Evolutionary conservation across 768 basidiomycete species (phyloP), one percentile per base, ranked within the genome.

Genomic region (Suillus occidentalis): DNA sequence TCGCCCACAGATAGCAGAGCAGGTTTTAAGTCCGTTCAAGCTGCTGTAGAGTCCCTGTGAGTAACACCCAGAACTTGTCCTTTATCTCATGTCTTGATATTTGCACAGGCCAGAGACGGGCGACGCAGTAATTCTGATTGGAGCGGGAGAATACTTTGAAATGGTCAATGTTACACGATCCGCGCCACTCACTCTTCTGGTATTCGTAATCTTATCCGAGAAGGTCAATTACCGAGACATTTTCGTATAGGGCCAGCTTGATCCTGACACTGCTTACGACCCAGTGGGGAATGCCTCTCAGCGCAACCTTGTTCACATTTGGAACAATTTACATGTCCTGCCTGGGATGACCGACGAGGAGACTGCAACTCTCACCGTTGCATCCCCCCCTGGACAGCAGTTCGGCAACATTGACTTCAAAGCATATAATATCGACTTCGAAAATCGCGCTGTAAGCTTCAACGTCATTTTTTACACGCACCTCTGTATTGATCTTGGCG

Each of bases 341-440:
- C 75, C 75, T 16, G 82, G 82, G 12, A 77, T 82, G 72, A 86
- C 87, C 68, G 86, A 88, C 69, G 86, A 85, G 1, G 76, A 83
- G 42, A 85, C 87, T 0, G 83, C 85, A 9, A 84, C 87, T 4
- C 77, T 88, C 7, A 80, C 84, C 18, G 82, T 89, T 31, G 83
- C 87, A 2, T 86, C 85, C 1, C 83, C 82, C 1, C 6, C 25
- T 28, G 58, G 40, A 20, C 81, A 85, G 0, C 75, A 81, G 4
- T 85, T 84, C 60, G 87, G 87, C 0, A 85, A 79, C 66, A 69
- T 72, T n/a, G 86, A 88, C 68, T 88, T 88, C 75, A 86, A 81
- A 67, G 83, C 82, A 6, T 88, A 88, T 66, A 88, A 88, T 67
- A 83, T 89, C 65, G 83, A 88, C 69, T 84, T 87, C 65, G 79